Evolutionary conservation across 2,329 filamentous ascomycete species (phyloP), one percentile per base, ranked within the genome.

Genomic region (Ustulina deusta): DNA sequence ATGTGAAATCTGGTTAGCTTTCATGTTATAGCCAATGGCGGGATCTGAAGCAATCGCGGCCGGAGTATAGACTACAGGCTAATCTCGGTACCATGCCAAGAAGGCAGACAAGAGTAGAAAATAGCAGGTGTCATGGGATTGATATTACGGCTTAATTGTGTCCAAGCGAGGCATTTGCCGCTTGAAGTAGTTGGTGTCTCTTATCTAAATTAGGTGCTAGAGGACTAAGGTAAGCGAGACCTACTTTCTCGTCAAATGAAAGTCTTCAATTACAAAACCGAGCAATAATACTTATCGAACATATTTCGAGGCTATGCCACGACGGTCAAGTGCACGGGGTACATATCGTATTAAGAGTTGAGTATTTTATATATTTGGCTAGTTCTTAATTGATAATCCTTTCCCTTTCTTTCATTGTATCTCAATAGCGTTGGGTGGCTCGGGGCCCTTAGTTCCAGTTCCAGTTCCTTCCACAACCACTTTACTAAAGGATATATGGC

Each of bases 31-130:
- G 54, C 64, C 59, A 66, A 63, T 63, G 11, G 22, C 11, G 54
- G 25, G 29, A 6, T 58, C 27, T 48, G 55, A 22, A 58, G 22
- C 44, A 63, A 66, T 63, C 64, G 27, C n/a, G 13, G 9, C 11
- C 15, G 32, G 38, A 42, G 44, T 22, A 48, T 63, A 40, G 29
- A 44, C 46, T 48, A 25, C 59, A 55, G 64, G 64, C 64, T 66
- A 66, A 66, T 66, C 36, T 66, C 27, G 13, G 20, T 46, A 27
- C 34, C 44, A 48, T 13, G n/a, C 54, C 36, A 27, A 27, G 55
- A 13, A 51, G 46, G 36, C n/a, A 3, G 29, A 15, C 22, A 6
- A 34, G 34, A 59, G 34, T 6, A 17, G 5, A 15, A 29, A 22
- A 25, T 17, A 38, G 46, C n/a, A 20, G 11, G 22, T 52, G 15